Evolutionary conservation across 2,329 filamentous ascomycete genomes (phyloP).

Genomic region (Pseudopithomyces chartarum): DNA sequence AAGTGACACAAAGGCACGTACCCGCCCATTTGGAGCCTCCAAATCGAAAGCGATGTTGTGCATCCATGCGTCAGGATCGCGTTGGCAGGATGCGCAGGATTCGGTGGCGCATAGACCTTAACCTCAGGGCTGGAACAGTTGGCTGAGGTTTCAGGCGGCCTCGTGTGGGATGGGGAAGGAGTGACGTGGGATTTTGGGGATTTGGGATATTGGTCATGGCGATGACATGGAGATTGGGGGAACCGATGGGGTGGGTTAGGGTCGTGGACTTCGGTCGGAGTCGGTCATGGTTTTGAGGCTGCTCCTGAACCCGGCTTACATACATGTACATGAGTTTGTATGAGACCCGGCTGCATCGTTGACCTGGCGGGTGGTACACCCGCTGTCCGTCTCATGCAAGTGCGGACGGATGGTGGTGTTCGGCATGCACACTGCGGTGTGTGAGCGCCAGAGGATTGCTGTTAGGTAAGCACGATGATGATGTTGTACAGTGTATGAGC

Average conservation of each 20-base stretch:
- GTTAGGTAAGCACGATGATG: background rate
- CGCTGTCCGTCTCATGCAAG: no score
- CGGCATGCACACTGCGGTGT: background rate
- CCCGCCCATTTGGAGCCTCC: background rate
- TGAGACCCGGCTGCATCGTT: no score
- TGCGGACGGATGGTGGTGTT: background rate
- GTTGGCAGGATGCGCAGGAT: constrained; percentile 5
- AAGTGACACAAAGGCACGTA: no score
- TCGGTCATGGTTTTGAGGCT: background rate
- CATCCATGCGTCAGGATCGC: background rate
- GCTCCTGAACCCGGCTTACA: no score
- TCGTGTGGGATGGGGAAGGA: background rate
- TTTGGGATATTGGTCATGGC: background rate
- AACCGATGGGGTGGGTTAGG: background rate
- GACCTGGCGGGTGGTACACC: no score
- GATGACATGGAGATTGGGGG: background rate
- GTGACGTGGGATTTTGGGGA: background rate
- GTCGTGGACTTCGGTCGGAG: background rate
- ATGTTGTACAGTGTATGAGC: no score
- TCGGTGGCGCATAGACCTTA: background rate
- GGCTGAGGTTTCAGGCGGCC: background rate
- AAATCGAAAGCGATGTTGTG: background rate
- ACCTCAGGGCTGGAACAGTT: background rate
- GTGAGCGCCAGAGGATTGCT: background rate
- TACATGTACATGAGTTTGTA: no score